Base-by-base conservation (phyloP, 768 basidiomycete species). In the Suillus occidentalis region DNA sequence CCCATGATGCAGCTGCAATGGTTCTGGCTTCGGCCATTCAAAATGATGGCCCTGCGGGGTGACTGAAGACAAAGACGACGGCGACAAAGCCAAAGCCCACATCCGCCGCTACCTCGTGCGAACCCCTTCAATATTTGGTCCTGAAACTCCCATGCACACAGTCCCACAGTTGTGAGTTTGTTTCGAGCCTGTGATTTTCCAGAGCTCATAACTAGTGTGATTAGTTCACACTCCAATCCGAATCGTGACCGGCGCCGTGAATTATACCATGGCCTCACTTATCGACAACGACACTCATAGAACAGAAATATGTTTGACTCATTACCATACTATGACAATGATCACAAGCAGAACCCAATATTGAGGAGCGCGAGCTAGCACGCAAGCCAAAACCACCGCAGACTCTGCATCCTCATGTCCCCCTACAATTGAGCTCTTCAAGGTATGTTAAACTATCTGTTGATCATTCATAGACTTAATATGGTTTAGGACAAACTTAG, bases 321-420 rank as follows among this genome's bases (percentile, higher is more conserved):
- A 31, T 82, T 97, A 67, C 95, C 95, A 20, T 98, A 97, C 79
- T 95, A 93, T 72, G 95, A 98, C 80, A 92, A 95, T 74, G 94
- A 97, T 74, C 83, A 95, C 60, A 91, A 94, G 66, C 85, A 85
- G 63, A 86, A 84, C 65, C 92, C 93, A 1, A 71, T 83, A 45
- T 80, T 95, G 45, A 87, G 84, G 73, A 92, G 63, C 81, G 81
- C 68, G 93, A 94, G 73, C 77, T 95, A 47, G 88, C 88, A 34
- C 83, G 85, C n/a, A 88, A 93, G 73, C 82, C 85, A 67, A 87
- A 85, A 68, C 79, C 85, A 20, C 85, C 85, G 49, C 76, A 81
- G 58, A 75, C 77, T n/a, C 79, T 91, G 49, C 92, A 94, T 73
- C 90, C 91, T 7, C 80, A 80, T 66, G 84, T 94, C 87, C 90